phyloP scores from a whole-genome alignment of 1,139 yeast species.

The Magnusiomyces fungicola region DNA sequence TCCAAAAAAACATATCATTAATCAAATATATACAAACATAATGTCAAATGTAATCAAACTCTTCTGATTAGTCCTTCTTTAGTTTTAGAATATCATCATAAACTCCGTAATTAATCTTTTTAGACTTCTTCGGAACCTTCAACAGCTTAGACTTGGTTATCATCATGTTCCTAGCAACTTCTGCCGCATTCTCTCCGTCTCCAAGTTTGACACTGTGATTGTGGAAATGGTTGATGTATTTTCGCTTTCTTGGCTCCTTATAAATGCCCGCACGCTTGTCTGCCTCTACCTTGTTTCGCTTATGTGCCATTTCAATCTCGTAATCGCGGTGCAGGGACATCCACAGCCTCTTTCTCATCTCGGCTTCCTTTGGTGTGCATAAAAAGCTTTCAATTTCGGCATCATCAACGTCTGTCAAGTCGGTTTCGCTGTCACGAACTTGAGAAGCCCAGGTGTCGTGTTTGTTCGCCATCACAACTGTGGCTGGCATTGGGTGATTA shows the following conservation, averaged over 20 bases:
- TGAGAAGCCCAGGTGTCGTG: background rate
- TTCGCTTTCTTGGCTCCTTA: constrained; percentile 30
- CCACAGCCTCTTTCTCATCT: constrained; percentile 76
- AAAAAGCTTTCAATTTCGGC: constrained; percentile 58
- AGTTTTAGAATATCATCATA: constrained; percentile 1
- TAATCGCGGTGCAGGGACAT: constrained; percentile 81
- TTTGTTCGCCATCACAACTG: background rate
- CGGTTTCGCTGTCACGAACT: constrained; percentile 28
- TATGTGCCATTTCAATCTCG: constrained; percentile 75
- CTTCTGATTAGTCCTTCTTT: background rate
- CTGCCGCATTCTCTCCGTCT: background rate
- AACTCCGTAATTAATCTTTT: constrained; percentile 5
- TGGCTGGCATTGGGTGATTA: constrained; percentile 13
- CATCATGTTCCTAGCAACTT: constrained; percentile 2
- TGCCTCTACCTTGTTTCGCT: constrained; percentile 76
- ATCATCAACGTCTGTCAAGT: constrained; percentile 74
- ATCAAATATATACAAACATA: no score
- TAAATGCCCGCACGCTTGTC: constrained; percentile 47
- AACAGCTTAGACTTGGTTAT: background rate
- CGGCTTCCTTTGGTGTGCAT: constrained; percentile 59
- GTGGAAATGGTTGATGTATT: background rate
- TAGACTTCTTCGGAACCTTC: constrained; percentile 3
- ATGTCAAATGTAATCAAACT: no score
- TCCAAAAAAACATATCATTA: no score
- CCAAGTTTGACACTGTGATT: background rate